A percentile compares a stretch with the other conserved stretches of the same genome.
phyloP scores from a whole-genome alignment of 345 rosid species.

The Syzygium grande region DNA sequence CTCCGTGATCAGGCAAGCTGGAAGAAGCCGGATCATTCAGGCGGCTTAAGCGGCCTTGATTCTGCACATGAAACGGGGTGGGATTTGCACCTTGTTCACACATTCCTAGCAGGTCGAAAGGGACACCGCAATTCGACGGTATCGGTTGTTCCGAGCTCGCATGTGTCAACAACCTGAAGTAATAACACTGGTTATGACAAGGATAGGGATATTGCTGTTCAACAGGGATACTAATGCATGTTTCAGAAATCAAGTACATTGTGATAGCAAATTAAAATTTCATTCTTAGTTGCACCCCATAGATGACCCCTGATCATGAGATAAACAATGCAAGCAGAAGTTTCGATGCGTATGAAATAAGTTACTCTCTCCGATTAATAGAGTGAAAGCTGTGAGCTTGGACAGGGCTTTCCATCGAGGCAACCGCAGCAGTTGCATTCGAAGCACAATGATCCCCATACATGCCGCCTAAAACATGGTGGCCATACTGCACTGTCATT shows the following conservation, averaged over 20 bases:
- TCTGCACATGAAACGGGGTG: background rate
- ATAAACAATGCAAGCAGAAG: background rate
- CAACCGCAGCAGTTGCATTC: fast-evolving
- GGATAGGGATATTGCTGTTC: background rate
- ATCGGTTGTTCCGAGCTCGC: background rate
- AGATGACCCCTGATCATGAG: background rate
- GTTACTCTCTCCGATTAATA: background rate
- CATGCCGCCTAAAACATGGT: background rate
- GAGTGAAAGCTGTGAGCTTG: background rate
- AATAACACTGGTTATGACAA: background rate
- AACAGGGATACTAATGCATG: background rate
- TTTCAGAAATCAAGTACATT: background rate
- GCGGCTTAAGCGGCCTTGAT: background rate
- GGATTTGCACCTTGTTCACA: background rate
- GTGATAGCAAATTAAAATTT: background rate
- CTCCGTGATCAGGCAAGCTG: background rate
- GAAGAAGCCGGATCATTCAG: background rate
- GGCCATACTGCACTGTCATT: background rate
- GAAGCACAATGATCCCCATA: background rate
- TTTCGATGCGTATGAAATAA: background rate
- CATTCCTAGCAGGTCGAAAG: background rate
- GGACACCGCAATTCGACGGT: background rate
- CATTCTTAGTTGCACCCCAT: background rate
- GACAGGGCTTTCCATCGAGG: background rate
- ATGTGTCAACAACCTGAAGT: background rate